phyloP scores from a whole-genome alignment of 139 green algal species.

The Astrephomene gubernaculifera region DNA sequence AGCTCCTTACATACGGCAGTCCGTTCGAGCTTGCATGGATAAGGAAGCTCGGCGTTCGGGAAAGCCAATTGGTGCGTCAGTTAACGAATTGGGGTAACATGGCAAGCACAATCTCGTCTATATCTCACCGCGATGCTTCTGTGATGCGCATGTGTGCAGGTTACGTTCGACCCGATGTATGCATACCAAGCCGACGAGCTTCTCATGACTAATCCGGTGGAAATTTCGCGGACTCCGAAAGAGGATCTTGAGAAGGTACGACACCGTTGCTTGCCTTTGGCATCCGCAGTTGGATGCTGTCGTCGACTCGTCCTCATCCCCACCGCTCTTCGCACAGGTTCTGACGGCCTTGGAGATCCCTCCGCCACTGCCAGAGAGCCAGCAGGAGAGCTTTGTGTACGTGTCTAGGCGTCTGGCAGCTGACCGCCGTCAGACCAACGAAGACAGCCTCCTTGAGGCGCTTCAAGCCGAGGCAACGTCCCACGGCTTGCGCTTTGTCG shows the following conservation, averaged over 20 bases:
- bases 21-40: not conserved
- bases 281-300: too few species aligned
- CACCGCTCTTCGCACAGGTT: not conserved
- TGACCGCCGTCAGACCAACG: not conserved
- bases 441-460: not conserved
- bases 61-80: not conserved
- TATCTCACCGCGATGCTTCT: too few species aligned
- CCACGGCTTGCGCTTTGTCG: not conserved
- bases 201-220: not conserved
- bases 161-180: not conserved
- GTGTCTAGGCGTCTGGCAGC: not conserved
- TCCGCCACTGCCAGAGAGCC: not conserved
- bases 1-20: not conserved
- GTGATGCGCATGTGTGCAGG: too few species aligned
- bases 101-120: too few species aligned
- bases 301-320: not conserved
- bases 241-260: not conserved
- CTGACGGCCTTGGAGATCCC: not conserved
- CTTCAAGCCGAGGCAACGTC: not conserved
- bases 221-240: not conserved
- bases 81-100: too few species aligned
- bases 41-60: not conserved
- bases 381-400: not conserved
- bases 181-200: not conserved
- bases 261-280: too few species aligned